These are phyloP conservation scores for Citrullus mucosospermus DNA, from an alignment of 306 rosid species.

Conservation along the genomic window DNA sequence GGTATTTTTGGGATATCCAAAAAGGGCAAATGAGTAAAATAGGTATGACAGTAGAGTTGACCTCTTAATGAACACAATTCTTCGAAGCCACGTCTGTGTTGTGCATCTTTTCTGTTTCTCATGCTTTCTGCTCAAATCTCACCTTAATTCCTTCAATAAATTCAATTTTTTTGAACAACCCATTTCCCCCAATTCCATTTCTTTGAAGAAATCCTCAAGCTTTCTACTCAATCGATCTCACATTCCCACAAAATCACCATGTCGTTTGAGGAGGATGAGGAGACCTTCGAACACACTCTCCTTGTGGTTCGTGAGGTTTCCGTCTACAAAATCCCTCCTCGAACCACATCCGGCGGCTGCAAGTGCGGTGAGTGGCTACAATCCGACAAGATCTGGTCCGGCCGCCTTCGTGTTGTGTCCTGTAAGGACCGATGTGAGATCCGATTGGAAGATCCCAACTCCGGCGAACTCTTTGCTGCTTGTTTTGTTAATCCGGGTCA, in stretches of 20 bases:
- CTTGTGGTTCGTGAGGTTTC: conserved; percentile 93
- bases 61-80: conserved; percentile 11
- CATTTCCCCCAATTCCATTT: not conserved
- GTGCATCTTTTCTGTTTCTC: conserved; percentile 1
- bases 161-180: conserved; percentile 4
- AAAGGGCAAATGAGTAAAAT: not conserved
- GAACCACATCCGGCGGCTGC: conserved; percentile 80
- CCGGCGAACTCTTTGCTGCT: conserved; percentile 89
- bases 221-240: not conserved
- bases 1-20: no score
- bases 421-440: conserved; percentile 93
- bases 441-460: conserved; percentile 88
- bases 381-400: conserved; percentile 96
- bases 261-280: conserved; percentile 85
- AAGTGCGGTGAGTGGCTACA: conserved; percentile 99
- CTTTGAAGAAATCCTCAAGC: not conserved
- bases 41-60: conserved; percentile 16
- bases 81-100: conserved; percentile 33
- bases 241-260: conserved; percentile 25
- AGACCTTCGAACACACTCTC: conserved; percentile 87
- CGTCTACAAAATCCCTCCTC: conserved; percentile 93
- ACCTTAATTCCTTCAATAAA: conserved; percentile 14
- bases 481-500: conserved; percentile 81
- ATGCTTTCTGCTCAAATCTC: conserved; percentile 13
- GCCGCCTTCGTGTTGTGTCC: conserved; percentile 84